Evolutionary conservation across 495 filamentous ascomycete genomes (phyloP), one percentile per base, ranked within the genome.

Genomic region (Staphylotrichum tortipilum): DNA sequence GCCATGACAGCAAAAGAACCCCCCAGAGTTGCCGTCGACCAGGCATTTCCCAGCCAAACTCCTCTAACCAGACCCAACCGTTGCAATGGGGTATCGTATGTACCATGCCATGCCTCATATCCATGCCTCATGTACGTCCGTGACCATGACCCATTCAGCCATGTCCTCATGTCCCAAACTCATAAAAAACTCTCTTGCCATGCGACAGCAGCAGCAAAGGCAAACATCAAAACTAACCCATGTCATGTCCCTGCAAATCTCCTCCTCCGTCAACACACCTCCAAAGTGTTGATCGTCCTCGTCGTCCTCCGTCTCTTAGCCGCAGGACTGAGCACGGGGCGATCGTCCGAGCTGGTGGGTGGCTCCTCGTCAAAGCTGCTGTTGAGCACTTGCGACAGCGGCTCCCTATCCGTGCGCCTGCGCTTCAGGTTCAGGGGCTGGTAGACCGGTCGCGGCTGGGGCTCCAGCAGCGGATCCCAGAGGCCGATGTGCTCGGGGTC

Each of bases 321-420:
- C 15, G 59, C 54, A 31, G 65, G 65, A 55, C 63, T 66, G 11
- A 64, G 49, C 22, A 63, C 47, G 1, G 56, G 54, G 3, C 50
- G 44, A 17, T 63, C 56, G 2, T 63, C 59, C 14, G 55, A 18
- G 28, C 56, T 60, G 31, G 33, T 56, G 14, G 60, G 53, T 12
- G 45, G 24, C 12, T 66, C 62, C 26, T 64, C 61, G 44, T 66
- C 63, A 38, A 68, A 68, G 50, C 62, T 68, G 47, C 57, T 62
- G 43, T 63, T 65, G 7, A 61, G 44, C 31, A 62, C 50, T 15
- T 58, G 60, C 3, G 51, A 56, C 9, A 67, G 39, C 9, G 57
- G 53, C 6, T 56, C 50, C 30, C 52, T 51, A 37, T 61, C 57
- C 9, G 37, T 31, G 9, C 54, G 53, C 23, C 50, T 53, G 15